phyloP scores from a whole-genome alignment of 1,284 basidiomycete species.

The Farysia itapuensis region DNA sequence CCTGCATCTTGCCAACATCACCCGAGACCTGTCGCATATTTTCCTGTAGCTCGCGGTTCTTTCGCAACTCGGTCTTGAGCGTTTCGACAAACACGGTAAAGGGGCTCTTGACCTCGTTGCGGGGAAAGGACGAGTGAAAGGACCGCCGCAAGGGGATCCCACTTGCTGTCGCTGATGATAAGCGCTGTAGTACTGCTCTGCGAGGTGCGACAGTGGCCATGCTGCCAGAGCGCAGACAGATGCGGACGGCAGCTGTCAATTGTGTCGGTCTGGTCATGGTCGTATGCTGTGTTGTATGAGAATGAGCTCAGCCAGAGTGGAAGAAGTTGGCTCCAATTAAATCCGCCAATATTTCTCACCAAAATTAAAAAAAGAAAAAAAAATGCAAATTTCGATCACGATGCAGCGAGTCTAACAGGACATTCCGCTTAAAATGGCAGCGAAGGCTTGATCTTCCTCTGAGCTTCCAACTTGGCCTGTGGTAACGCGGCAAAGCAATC shows the following conservation, averaged over 20 bases:
- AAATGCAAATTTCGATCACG: neutral
- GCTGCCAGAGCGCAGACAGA: neutral
- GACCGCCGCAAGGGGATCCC: too few species aligned
- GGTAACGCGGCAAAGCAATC: neutral
- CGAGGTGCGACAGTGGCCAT: neutral
- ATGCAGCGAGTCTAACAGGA: neutral
- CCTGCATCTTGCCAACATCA: conserved; percentile 94
- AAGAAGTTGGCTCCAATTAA: too few species aligned
- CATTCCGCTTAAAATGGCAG: conserved; percentile 32
- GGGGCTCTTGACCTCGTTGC: conserved; percentile 67
- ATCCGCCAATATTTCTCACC: too few species aligned
- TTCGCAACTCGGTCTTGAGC: conserved; percentile 83
- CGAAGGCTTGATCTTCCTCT: conserved; percentile 28
- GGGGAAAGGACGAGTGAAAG: too few species aligned
- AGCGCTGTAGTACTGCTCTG: too few species aligned
- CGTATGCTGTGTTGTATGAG: too few species aligned
- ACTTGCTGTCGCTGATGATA: too few species aligned
- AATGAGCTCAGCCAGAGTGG: too few species aligned
- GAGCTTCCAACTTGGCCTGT: conserved; percentile 11
- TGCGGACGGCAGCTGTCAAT: too few species aligned
- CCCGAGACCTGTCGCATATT: conserved; percentile 96
- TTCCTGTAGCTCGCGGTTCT: conserved; percentile 91
- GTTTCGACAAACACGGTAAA: conserved; percentile 96
- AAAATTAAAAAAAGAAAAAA: too few species aligned
- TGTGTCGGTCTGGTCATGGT: too few species aligned